Base-by-base conservation (phyloP, 306 rosid species). In the Malus asiatica region DNA sequence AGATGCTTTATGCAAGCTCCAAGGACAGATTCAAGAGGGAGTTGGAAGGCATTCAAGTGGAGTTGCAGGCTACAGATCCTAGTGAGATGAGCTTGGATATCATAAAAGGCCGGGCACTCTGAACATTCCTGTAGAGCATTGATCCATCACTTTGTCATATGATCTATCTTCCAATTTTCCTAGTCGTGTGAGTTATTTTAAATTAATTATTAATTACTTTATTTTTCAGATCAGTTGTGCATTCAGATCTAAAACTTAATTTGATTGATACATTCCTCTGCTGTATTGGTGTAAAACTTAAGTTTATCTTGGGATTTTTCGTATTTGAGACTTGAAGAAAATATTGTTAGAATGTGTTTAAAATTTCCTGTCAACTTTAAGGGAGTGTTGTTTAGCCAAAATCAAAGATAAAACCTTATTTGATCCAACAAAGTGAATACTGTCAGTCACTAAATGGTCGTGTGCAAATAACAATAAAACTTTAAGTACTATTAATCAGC, bases 1-100 rank as follows among this genome's bases (percentile, higher is more conserved):
- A 80, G 83, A 80, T 80, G 83, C 66, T 80, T 62, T 80, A 80
- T 68, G 83, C 83, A 74, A 80, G 83, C 73, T 74, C 83, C n/a
- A 80, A 80, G 79, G 79, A 74, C 71, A 74, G 75, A 74, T 80
- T 80, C 57, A 80, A 76, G 79, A 46, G 79, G 72, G 83, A 80
- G 62, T 60, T 80, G 69, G 83, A 80, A 0, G 83, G 83, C 9
- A 70, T 80, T 80, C 83, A 74, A 46, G 70, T 80, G 14, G 83
- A 74, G 75, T 74, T 80, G 70, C 83, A 80, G 59, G 75, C 83
- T 45, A 80, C 78, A 11, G 83, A 79, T 60, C 78, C 78, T 10
- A 74, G 79, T 70, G 83, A 79, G 75, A 79, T 79, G 79, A 79
- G 78, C 62, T 44, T 79, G 29, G 83, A 79, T 33, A 48, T 74